A percentile compares a stretch with the other conserved stretches of the same genome.
Evolutionary conservation across 1,284 basidiomycete species (phyloP).

Genomic region (Ganoderma multipileum): DNA sequence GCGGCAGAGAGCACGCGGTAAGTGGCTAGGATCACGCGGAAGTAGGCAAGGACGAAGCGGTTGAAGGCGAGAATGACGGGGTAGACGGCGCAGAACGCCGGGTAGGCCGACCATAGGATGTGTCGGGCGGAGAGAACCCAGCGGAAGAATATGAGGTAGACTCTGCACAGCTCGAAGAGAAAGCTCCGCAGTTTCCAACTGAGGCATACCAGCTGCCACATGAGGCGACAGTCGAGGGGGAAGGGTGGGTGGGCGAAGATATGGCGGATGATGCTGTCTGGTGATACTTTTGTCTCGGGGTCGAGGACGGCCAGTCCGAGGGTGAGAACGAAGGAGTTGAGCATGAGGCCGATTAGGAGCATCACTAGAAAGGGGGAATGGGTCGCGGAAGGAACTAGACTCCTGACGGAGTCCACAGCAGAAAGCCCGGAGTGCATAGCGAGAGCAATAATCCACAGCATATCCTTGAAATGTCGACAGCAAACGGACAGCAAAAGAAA

Average conservation of each 20-base stretch:
- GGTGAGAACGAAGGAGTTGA: constrained; percentile 2
- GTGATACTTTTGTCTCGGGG: neutral
- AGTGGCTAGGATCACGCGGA: neutral
- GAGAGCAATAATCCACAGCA: constrained; percentile 1
- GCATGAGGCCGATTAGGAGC: neutral
- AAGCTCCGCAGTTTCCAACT: constrained; percentile 4
- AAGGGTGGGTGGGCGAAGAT: neutral
- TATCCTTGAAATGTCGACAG: neutral
- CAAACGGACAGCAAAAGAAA: neutral
- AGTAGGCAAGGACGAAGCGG: constrained; percentile 1
- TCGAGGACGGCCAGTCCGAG: neutral
- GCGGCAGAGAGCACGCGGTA: constrained; percentile 4
- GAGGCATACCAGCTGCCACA: constrained; percentile 7
- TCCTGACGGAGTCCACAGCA: neutral
- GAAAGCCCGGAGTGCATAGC: neutral
- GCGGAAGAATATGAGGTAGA: neutral
- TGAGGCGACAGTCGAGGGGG: constrained; percentile 1
- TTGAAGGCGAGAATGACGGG: neutral
- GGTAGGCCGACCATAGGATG: neutral
- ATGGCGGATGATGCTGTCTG: constrained; percentile 1
- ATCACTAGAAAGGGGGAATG: constrained; percentile 2
- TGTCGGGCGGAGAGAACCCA: neutral
- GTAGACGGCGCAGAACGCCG: neutral
- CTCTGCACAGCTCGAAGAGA: neutral
- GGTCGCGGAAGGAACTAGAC: neutral